Conservation (phyloP, 352 stramenopile species). For the Pythium aquatile region DNA sequence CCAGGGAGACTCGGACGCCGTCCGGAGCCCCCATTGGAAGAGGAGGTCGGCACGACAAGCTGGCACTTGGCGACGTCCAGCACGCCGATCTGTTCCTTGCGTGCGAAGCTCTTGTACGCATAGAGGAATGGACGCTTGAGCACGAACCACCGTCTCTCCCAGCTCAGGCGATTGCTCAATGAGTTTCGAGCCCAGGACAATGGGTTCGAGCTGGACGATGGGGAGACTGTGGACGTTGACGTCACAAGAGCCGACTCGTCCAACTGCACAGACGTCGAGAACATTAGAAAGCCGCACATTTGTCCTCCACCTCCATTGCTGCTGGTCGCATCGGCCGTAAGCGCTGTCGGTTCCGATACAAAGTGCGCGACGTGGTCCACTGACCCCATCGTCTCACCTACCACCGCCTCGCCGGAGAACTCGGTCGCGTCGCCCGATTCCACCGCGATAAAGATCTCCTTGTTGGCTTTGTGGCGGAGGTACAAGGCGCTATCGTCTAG, state of each 20-base stretch:
- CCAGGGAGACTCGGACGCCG: conserved; percentile 16
- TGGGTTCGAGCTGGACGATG: conserved; percentile 8
- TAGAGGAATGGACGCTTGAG: conserved; percentile 80
- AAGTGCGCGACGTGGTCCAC: conserved; percentile 36
- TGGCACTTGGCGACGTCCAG: conserved; percentile 72
- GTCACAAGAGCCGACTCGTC: conserved; percentile 45
- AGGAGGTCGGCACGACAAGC: conserved; percentile 38
- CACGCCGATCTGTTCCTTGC: conserved; percentile 64
- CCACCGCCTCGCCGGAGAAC: neutral
- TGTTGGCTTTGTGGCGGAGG: conserved; percentile 45
- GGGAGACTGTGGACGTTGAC: neutral
- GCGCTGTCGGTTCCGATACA: conserved; percentile 51
- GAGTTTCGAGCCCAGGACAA: conserved; percentile 25
- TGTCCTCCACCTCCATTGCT: conserved; percentile 30
- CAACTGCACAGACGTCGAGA: conserved; percentile 45
- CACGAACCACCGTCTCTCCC: conserved; percentile 81
- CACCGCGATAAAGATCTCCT: conserved; percentile 42
- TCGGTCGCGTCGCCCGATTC: conserved; percentile 8
- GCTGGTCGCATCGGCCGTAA: conserved; percentile 24
- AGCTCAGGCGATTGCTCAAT: conserved; percentile 30
- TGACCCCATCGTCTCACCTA: neutral
- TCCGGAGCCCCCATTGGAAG: neutral
- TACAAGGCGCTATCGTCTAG: conserved; percentile 39
- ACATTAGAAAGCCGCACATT: conserved; percentile 78
- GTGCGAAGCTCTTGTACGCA: conserved; percentile 64